Base-by-base conservation (phyloP, 306 rosid species). In the Fragaria iinumae region DNA sequence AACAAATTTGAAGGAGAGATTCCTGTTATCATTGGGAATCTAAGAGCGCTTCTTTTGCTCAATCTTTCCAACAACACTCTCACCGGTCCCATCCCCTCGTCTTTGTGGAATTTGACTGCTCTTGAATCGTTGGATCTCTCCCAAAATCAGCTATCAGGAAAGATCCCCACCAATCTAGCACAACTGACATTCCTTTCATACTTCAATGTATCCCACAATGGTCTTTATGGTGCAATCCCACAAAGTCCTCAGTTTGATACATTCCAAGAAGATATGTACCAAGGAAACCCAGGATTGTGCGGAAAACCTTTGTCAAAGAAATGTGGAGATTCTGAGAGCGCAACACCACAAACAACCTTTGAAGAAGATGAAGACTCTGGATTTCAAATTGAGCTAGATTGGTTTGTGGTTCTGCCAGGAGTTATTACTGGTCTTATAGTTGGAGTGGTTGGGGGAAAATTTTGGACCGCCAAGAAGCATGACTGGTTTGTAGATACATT, bases 81-180 rank as follows among this genome's bases (percentile, higher is more conserved):
- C 41, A 47, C 36, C 4, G 47, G 80, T 62, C 16, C 0, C n/a
- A 63, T 76, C 5, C 84, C 84, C 1, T 70, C 53, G 8, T 49
- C 77, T 0, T 1, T 76, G 12, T 18, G 62, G 14, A 76, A 69
- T 50, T 44, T 80, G 69, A 38, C 53, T 11, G 16, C 5, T 13
- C 80, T 76, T 1, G 77, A 80, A 29, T 70, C 80, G 0, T 41
- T 80, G 4, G 77, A 80, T 38, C 73, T 76, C 12, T 80, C 77
- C 21, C 2, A 11, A 1, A 81, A 81, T 34, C 21, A 53, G 47
- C 69, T 81, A 53, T 71, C 74, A 5, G 56, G 80, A 69, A 32
- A 1, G 62, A 81, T 81, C 52, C 77, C 84, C 32, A 2, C 8
- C 9, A 16, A 5, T 17, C 12, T 71, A 21, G n/a, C 13, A 0